phyloP scores from a whole-genome alignment of 306 rosid genomes.

The Malus orientalis region DNA sequence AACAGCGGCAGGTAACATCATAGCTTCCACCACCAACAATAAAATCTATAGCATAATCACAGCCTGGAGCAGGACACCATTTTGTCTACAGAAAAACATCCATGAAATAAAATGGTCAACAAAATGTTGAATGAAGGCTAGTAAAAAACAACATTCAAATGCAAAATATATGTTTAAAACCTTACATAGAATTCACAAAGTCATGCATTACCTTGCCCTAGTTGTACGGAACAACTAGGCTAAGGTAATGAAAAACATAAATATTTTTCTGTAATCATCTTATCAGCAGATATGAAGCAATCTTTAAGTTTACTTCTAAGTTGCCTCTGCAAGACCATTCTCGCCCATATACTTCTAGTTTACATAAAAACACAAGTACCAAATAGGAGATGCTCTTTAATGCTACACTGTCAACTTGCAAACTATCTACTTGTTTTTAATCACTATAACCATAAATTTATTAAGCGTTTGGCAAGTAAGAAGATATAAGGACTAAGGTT shows the following conservation, averaged over 20 bases:
- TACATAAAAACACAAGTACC: not conserved
- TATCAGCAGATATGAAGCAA: not conserved
- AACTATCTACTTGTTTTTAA: not conserved
- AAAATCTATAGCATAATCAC: constrained; percentile 82
- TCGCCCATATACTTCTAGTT: not conserved
- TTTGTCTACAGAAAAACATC: constrained; percentile 43
- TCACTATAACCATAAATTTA: not conserved
- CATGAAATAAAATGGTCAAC: not conserved
- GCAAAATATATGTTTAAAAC: not conserved
- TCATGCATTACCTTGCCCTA: not conserved
- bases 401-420: not conserved
- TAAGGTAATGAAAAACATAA: not conserved
- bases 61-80: constrained; percentile 98
- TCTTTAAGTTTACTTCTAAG: not conserved
- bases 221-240: not conserved
- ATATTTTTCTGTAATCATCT: not conserved
- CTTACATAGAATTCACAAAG: not conserved
- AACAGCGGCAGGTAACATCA: constrained; percentile 89
- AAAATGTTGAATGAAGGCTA: not conserved
- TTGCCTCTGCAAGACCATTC: not conserved
- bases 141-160: not conserved
- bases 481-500: not conserved
- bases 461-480: not conserved
- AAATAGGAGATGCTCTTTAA: not conserved
- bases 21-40: constrained; percentile 79